A percentile compares a stretch with the other conserved stretches of the same genome.
phyloP scores from a whole-genome alignment of 305 asterid genomes.

The Withania somnifera region DNA sequence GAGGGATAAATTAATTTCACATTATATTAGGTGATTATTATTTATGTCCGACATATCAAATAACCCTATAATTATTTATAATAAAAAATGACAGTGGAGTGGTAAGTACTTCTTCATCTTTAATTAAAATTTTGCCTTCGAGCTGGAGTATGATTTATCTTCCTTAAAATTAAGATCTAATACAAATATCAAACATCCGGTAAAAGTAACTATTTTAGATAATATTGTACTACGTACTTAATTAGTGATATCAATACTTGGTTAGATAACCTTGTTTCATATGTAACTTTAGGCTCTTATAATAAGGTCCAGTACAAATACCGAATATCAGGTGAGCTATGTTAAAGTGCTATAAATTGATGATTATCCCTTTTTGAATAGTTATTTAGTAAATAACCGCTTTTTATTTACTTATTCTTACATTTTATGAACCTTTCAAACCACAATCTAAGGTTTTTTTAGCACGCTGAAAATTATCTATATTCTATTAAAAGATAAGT shows the following conservation, averaged over 20 bases:
- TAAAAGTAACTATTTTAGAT: neutral
- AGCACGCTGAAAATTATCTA: no score
- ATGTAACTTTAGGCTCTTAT: neutral
- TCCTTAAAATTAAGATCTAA: neutral
- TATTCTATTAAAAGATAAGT: no score
- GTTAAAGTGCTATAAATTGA: neutral
- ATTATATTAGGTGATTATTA: neutral
- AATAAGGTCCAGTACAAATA: neutral
- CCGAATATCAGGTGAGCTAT: neutral
- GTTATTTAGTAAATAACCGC: no score
- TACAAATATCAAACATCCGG: neutral
- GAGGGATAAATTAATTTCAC: neutral
- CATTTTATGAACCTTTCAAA: no score
- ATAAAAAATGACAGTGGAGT: neutral
- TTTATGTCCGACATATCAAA: neutral
- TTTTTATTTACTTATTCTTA: no score
- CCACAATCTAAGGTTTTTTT: no score
- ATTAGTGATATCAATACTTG: neutral
- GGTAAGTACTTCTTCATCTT: neutral
- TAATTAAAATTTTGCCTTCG: neutral
- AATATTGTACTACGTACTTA: no score
- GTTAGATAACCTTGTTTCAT: neutral
- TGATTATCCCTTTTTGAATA: neutral
- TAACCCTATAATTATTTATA: neutral
- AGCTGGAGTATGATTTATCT: neutral